These are phyloP conservation scores for Aspergillus pseudoglaucus DNA, from an alignment of 2,329 filamentous ascomycete genomes.

Conservation along the genomic window DNA sequence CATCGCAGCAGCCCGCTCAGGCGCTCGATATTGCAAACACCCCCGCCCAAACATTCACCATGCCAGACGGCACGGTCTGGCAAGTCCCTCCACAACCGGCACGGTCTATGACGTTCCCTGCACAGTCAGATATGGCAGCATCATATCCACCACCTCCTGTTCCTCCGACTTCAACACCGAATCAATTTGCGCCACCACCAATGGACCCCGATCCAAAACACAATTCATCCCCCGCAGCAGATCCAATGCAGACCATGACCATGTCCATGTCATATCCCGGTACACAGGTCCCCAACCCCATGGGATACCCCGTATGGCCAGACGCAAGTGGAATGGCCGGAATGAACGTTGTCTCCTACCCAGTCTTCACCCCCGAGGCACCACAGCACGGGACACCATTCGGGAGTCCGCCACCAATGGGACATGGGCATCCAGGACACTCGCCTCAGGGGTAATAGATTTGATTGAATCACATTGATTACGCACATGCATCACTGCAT, in stretches of 20 bases:
- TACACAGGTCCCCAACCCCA: constrained; percentile 13
- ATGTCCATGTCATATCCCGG: constrained; percentile 25
- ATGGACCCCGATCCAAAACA: constrained; percentile 29
- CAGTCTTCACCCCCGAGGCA: constrained; percentile 24
- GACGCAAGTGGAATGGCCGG: constrained; percentile 22
- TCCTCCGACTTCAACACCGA: too few relatives aligned
- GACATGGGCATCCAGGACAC: constrained; percentile 26
- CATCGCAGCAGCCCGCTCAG: constrained; percentile 27
- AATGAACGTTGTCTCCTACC: constrained; percentile 28
- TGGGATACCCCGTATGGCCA: constrained; percentile 26
- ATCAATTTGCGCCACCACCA: constrained; percentile 22
- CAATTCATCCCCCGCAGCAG: constrained; percentile 15
- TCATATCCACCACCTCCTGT: constrained; percentile 1
- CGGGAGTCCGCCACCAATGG: constrained; percentile 24
- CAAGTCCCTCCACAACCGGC: constrained; percentile 21
- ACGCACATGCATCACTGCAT: not conserved
- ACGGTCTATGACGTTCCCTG: constrained; percentile 30
- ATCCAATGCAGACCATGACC: constrained; percentile 19
- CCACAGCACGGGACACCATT: constrained; percentile 20
- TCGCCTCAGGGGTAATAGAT: constrained; percentile 18
- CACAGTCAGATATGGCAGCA: constrained; percentile 23
- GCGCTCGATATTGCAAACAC: constrained; percentile 3
- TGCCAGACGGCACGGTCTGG: constrained; percentile 33
- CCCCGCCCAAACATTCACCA: constrained; percentile 20
- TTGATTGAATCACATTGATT: not conserved